Evolutionary conservation across 371 early-diverging fungal genomes (phyloP), one percentile per base, ranked within the genome.

Genomic region (Lichtheimia corymbifera): DNA sequence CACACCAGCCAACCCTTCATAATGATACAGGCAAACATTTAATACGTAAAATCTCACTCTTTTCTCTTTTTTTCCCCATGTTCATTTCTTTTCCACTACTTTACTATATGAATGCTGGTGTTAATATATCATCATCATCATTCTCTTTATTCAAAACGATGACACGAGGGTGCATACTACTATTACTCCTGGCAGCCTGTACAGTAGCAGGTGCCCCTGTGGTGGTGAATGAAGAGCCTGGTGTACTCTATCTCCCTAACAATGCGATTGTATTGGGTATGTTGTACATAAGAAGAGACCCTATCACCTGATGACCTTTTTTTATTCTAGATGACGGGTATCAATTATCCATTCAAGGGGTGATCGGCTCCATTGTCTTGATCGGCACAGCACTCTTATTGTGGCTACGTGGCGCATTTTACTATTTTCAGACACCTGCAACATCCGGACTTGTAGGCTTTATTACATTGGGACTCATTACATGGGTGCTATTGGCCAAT

Each of bases 331-430:
- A 77, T 22, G 77, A 77, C 25, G 77, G 77, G 9, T 77, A 77
- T 50, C 30, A 67, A 45, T 35, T 83, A 41, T 76, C 83, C 13
- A 80, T 85, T 13, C 83, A 86, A 62, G 81, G 79, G 5, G 83
- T 87, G 2, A 62, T 88, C 2, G 81, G 79, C 0, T 88, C 84
- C 6, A 82, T 88, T 11, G 62, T 87, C 22, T 64, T 91, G 17
- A 85, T 93, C 30, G 43, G 77, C 1, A 58, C 79, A 5, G 93
- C 92, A 1, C 45, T 90, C 6, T 49, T 88, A 52, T 79, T 88
- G 47, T 81, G 79, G 58, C 86, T 87, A 64, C 83, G 85, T 58
- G 92, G 93, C 1, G 17, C 40, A 11, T 58, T 71, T 71, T 72
- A 54, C 55, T 88, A 41, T 76, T 84, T 81, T 67, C 84, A 79